These are phyloP conservation scores for Antrodiella citrinella DNA, from an alignment of 768 basidiomycete species.

Conservation along the genomic window DNA sequence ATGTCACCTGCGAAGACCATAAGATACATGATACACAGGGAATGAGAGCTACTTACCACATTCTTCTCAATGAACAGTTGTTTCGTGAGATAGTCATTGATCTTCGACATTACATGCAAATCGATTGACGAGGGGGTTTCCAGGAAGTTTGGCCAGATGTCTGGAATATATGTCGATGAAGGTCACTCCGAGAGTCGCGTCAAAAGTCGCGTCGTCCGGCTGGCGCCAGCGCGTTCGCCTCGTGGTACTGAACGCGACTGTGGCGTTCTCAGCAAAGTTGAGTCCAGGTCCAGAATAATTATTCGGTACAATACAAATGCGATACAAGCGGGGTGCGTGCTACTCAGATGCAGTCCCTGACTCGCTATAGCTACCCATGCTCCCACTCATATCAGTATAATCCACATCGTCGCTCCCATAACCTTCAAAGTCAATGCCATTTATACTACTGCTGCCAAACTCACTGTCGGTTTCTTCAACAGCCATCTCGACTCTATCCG, in stretches of 20 bases:
- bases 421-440: constrained; percentile 14
- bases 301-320: neutral
- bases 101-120: neutral
- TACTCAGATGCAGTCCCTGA: neutral
- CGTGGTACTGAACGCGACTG: neutral
- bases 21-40: neutral
- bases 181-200: too few relatives aligned
- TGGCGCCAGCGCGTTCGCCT: neutral
- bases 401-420: constrained; percentile 21
- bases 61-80: constrained; percentile 36
- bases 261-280: neutral
- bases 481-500: constrained; percentile 48
- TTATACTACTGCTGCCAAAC: constrained; percentile 11
- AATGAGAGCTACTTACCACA: constrained; percentile 26
- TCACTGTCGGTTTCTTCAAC: constrained; percentile 24
- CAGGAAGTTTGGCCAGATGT: too few relatives aligned
- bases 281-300: neutral
- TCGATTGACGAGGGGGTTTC: too few relatives aligned
- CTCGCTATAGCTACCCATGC: constrained; percentile 23
- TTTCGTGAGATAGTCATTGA: constrained; percentile 36
- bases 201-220: neutral
- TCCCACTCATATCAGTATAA: constrained; percentile 21
- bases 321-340: neutral
- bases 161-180: too few relatives aligned
- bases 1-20: constrained; percentile 53